Conservation (phyloP, 768 basidiomycete genomes). For the Lactifluus rugatus region DNA sequence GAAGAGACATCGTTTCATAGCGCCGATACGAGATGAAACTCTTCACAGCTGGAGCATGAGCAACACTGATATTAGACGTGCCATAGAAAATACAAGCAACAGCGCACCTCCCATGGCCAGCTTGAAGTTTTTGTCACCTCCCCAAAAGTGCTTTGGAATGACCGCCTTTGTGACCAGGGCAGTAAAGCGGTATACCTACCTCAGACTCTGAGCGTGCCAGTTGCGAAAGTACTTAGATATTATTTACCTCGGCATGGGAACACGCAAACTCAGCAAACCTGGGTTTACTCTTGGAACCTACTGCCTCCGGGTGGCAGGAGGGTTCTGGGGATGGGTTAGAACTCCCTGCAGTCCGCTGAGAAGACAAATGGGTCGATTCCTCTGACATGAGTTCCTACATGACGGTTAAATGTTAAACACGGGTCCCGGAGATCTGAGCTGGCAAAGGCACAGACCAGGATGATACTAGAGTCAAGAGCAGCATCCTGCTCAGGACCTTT, state of each 20-base stretch:
- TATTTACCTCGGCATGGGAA: slow-evolving; percentile 46
- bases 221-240: not conserved
- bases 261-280: slow-evolving; percentile 74
- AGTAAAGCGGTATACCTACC: slow-evolving; percentile 63
- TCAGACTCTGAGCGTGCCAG: not conserved
- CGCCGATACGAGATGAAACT: slow-evolving; percentile 65
- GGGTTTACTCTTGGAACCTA: slow-evolving; percentile 42
- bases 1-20: slow-evolving; percentile 73
- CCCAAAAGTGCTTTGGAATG: slow-evolving; percentile 75
- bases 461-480: slow-evolving; percentile 48
- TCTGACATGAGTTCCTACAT: slow-evolving; percentile 70
- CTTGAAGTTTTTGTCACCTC: slow-evolving; percentile 54
- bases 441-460: slow-evolving; percentile 40
- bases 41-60: slow-evolving; percentile 50
- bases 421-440: not conserved
- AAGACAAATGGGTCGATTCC: slow-evolving; percentile 42
- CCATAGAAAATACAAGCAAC: not conserved
- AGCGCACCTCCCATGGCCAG: slow-evolving; percentile 43
- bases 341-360: slow-evolving; percentile 37
- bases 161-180: slow-evolving; percentile 52
- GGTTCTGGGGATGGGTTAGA: slow-evolving; percentile 45
- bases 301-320: slow-evolving; percentile 38
- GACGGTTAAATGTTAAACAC: not conserved
- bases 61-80: not conserved
- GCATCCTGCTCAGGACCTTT: slow-evolving; percentile 27